Conservation (phyloP, 371 early-diverging fungal genomes). For the Nematocida parisii region DNA sequence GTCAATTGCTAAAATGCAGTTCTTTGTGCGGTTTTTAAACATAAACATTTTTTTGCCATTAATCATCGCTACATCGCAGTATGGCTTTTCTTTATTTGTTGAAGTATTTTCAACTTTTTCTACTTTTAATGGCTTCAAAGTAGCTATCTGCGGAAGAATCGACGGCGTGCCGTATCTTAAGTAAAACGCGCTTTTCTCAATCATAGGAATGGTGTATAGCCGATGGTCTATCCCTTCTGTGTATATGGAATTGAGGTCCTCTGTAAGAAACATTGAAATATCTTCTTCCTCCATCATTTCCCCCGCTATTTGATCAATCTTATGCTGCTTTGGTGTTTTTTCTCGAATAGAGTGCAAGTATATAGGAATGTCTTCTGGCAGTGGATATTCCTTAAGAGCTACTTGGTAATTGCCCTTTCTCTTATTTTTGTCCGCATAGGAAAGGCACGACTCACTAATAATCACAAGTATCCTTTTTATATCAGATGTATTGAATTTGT, state of each 20-base stretch:
- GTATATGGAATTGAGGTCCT: slow-evolving; percentile 3
- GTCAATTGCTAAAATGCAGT: slow-evolving; percentile 65
- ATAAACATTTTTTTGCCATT: slow-evolving; percentile 7
- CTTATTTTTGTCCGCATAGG: neutral
- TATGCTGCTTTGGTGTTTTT: slow-evolving; percentile 1
- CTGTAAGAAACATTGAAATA: neutral
- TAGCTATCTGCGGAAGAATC: neutral
- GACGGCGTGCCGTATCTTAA: neutral
- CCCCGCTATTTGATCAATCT: neutral
- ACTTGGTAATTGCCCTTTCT: neutral
- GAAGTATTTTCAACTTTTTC: neutral
- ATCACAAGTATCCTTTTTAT: slow-evolving; percentile 13
- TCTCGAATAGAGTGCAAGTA: neutral
- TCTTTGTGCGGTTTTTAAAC: neutral
- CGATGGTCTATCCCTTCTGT: slow-evolving; percentile 13
- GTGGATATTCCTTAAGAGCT: slow-evolving; percentile 3
- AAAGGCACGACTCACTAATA: neutral
- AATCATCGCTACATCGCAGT: slow-evolving; percentile 18
- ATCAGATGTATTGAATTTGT: neutral
- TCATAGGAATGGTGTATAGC: slow-evolving; percentile 9
- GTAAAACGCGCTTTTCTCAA: neutral
- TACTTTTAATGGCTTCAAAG: neutral
- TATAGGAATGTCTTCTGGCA: slow-evolving; percentile 17
- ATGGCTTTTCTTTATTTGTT: neutral
- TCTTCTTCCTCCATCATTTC: neutral